Conservation (phyloP, 1,139 yeast genomes). For the Meyerozyma guilliermondii region DNA sequence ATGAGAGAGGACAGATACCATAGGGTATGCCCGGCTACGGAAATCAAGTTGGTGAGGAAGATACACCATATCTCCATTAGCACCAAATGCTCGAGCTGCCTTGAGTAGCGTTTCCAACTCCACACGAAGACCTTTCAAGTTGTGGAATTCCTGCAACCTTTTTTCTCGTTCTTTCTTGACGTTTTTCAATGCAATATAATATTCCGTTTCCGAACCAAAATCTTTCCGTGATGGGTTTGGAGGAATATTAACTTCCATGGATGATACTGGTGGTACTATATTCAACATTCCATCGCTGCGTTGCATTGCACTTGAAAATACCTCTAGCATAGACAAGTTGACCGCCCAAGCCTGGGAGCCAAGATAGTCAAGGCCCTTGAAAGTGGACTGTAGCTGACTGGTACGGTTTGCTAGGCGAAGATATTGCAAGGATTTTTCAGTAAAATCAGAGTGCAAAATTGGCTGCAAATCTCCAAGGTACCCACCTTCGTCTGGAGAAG, state of each 20-base stretch:
- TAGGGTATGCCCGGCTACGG: slow-evolving; percentile 33
- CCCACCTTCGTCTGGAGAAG: slow-evolving; percentile 31
- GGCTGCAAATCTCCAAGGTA: slow-evolving; percentile 23
- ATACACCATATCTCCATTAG: slow-evolving; percentile 34
- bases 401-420: slow-evolving; percentile 23
- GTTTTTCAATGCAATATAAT: slow-evolving; percentile 3
- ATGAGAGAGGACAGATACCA: slow-evolving; percentile 31
- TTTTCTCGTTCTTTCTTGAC: slow-evolving; percentile 4
- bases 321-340: slow-evolving; percentile 19
- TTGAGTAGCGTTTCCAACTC: slow-evolving; percentile 17
- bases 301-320: slow-evolving; percentile 20
- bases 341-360: slow-evolving; percentile 35
- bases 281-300: slow-evolving; percentile 22
- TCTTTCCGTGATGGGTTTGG: slow-evolving; percentile 7
- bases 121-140: slow-evolving; percentile 16
- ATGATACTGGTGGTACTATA: slow-evolving; percentile 21
- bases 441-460: slow-evolving; percentile 20
- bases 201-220: slow-evolving; percentile 5
- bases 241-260: slow-evolving; percentile 1
- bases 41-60: slow-evolving; percentile 25
- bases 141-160: slow-evolving; percentile 11
- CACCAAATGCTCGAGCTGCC: slow-evolving; percentile 23
- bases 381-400: slow-evolving; percentile 32
- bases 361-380: slow-evolving; percentile 25
- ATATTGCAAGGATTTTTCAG: slow-evolving; percentile 14